Base-by-base conservation (phyloP, 768 basidiomycete species). In the Leccinum disarticulatum region DNA sequence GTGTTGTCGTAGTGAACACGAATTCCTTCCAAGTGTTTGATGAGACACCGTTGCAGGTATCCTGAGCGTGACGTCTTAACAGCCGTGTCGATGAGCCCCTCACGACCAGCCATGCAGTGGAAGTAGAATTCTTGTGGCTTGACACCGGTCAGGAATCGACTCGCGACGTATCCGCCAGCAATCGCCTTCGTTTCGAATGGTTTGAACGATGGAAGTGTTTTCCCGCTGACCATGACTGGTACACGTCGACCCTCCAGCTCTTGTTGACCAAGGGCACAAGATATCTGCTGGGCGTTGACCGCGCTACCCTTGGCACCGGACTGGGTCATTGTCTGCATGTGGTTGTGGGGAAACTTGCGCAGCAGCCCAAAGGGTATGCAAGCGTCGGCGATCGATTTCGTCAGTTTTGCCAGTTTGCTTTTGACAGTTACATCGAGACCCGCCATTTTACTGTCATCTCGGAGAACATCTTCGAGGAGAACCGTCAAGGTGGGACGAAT, bases 121-220 rank as follows among this genome's bases (percentile, higher is more conserved):
- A 99, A 99, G 79, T 97, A 99, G 77, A 98, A 99, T 74, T 99
- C 97, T 72, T 99, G 97, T 0, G 97, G 97, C 66, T 90, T 92
- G 73, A 99, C 87, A 56, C 97, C 97, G 7, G 97, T 98, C 79
- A 99, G 83, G 83, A 99, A 99, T 36, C 97, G 93, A 73, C 96
- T 97, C 14, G 93, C 95, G 50, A 99, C 92, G 73, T 96, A 99
- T 8, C 97, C 97, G 69, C 97, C 97, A 13, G 97, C 96, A 61
- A 98, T 93, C 5, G 97, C 95, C 61, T 88, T 90, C n/a, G 97
- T 98, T 76, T 98, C 97, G 76, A 98, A 98, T 0, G 95, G 80
- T 69, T 90, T 89, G 86, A 98, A 99, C 3, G 94, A 94, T 11
- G 97, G 97, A 6, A 99, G 79, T 0, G 97, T 98, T 79, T 99